Evolutionary conservation across 495 filamentous ascomycete species (phyloP).

Genomic region (Hypomontagnella submonticulosa): DNA sequence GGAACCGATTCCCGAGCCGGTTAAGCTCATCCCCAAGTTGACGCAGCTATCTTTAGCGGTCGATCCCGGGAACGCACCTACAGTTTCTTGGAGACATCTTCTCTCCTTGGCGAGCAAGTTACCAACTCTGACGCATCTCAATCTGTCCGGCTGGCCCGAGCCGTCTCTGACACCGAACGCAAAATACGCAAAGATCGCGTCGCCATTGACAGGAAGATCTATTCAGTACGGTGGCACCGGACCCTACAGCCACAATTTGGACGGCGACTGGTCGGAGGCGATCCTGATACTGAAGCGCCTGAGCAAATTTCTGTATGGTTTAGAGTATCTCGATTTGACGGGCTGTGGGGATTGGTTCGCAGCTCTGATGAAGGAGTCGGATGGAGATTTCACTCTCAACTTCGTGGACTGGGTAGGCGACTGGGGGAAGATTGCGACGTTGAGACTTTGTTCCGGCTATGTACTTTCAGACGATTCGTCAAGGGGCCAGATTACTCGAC

Average conservation of each 20-base stretch:
- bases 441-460: slow-evolving; percentile 53
- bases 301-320: slow-evolving; percentile 70
- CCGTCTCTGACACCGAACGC: slow-evolving; percentile 75
- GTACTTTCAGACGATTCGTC: slow-evolving; percentile 37
- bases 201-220: slow-evolving; percentile 50
- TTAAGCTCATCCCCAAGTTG: slow-evolving; percentile 58
- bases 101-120: slow-evolving; percentile 70
- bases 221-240: slow-evolving; percentile 71
- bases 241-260: slow-evolving; percentile 70
- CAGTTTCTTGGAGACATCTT: slow-evolving; percentile 74
- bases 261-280: slow-evolving; percentile 77
- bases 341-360: slow-evolving; percentile 78
- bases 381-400: slow-evolving; percentile 45
- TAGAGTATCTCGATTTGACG: slow-evolving; percentile 84
- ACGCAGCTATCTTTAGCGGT: slow-evolving; percentile 68
- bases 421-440: slow-evolving; percentile 57
- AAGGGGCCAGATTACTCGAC: slow-evolving; percentile 37
- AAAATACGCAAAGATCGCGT: slow-evolving; percentile 59
- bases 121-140: slow-evolving; percentile 77
- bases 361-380: slow-evolving; percentile 59
- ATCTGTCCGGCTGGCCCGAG: slow-evolving; percentile 82
- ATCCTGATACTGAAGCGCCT: slow-evolving; percentile 75
- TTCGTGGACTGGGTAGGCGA: slow-evolving; percentile 56
- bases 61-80: slow-evolving; percentile 41
- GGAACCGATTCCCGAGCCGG: slow-evolving; percentile 33